Evolutionary conservation across 1,284 basidiomycete species (phyloP).

Genomic region (Ceratobasidium theobromae): DNA sequence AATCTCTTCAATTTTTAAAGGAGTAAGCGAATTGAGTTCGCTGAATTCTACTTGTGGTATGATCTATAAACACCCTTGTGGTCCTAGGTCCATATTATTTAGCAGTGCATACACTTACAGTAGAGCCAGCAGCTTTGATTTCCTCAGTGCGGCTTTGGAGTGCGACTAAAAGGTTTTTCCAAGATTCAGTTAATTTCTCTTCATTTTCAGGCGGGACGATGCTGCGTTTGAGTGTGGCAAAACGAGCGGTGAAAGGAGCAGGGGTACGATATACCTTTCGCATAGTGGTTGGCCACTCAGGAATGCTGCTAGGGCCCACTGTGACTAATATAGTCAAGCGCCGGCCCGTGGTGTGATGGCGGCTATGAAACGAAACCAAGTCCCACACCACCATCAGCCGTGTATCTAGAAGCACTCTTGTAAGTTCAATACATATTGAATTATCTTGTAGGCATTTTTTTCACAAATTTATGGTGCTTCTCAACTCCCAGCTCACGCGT

Average conservation of each 20-base stretch:
- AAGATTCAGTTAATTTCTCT: slow-evolving; percentile 9
- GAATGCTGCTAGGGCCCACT: neutral
- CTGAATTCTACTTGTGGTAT: slow-evolving; percentile 62
- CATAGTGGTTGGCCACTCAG: neutral
- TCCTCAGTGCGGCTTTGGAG: slow-evolving; percentile 18
- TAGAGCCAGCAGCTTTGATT: slow-evolving; percentile 11
- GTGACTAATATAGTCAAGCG: neutral
- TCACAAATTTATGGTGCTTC: neutral
- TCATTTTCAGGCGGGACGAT: slow-evolving; percentile 12
- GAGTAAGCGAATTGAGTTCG: slow-evolving; percentile 52
- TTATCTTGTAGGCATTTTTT: neutral
- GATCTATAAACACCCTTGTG: slow-evolving; percentile 45
- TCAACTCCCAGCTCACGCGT: neutral
- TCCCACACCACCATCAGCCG: slow-evolving; percentile 10
- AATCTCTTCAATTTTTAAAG: slow-evolving; percentile 53
- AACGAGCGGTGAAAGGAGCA: slow-evolving; percentile 25
- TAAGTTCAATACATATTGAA: neutral
- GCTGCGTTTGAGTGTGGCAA: slow-evolving; percentile 15
- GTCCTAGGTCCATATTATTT: neutral
- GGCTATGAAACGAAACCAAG: neutral
- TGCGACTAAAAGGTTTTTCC: slow-evolving; percentile 4
- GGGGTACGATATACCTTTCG: neutral
- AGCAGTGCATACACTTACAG: neutral
- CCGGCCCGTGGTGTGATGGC: neutral
- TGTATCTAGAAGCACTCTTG: neutral